These are phyloP conservation scores for Citrus maxima DNA, from an alignment of 345 rosid genomes.

Conservation along the genomic window DNA sequence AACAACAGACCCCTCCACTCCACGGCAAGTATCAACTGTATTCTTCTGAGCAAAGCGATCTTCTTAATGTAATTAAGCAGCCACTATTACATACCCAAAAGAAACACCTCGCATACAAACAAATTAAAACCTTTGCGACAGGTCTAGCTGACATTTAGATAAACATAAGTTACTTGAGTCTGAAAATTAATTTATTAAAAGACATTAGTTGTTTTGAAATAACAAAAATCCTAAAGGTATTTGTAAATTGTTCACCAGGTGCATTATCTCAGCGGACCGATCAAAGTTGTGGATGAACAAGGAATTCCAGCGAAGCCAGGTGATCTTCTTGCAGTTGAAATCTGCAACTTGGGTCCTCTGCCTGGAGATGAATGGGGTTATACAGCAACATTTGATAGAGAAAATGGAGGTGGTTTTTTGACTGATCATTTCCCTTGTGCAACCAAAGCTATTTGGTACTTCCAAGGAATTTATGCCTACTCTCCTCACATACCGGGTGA, in stretches of 20 bases:
- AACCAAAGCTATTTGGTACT: conserved; percentile 92
- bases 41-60: background rate
- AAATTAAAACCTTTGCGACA: background rate
- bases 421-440: conserved; percentile 93
- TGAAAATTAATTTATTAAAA: background rate
- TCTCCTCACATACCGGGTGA: conserved; percentile 90
- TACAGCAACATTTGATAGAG: conserved; percentile 76
- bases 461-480: conserved; percentile 84
- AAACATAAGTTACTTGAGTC: background rate
- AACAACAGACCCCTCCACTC: conserved; percentile 30
- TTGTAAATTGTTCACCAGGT: conserved; percentile 30
- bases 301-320: conserved; percentile 74
- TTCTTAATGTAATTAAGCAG: background rate
- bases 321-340: conserved; percentile 79
- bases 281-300: conserved; percentile 57
- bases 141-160: background rate
- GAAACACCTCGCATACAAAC: background rate
- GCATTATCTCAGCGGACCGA: conserved; percentile 82
- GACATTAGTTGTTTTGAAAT: background rate
- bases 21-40: background rate
- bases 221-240: background rate
- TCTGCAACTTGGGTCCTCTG: conserved; percentile 84
- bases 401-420: conserved; percentile 83
- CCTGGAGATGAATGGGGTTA: conserved; percentile 93
- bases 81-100: background rate